These are phyloP conservation scores for Botryotinia convoluta DNA, from an alignment of 2,329 filamentous ascomycete species.

Conservation along the genomic window DNA sequence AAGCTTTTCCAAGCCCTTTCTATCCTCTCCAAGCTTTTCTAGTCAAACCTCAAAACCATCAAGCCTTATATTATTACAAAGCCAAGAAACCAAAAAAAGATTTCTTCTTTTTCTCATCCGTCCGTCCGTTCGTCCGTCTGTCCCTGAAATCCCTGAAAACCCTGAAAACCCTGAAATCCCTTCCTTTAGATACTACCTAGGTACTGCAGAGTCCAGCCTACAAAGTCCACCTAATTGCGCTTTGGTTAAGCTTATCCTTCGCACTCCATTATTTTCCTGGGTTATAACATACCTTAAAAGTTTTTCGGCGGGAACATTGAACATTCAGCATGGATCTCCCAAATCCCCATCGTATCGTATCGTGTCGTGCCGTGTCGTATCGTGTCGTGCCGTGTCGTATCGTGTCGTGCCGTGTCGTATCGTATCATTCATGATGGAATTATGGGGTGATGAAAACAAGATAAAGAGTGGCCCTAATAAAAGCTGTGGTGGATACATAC, in stretches of 20 bases:
- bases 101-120: neutral
- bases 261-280: neutral
- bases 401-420: neutral
- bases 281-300: neutral
- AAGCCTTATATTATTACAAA: neutral
- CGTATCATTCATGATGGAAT: neutral
- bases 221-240: neutral
- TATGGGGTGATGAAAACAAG: neutral
- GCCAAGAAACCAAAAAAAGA: neutral
- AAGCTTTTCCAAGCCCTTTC: constrained; percentile 5
- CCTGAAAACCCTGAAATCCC: neutral
- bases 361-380: neutral
- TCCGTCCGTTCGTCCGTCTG: neutral
- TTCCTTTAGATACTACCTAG: neutral
- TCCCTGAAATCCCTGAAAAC: neutral
- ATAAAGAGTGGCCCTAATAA: neutral
- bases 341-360: neutral
- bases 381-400: no score
- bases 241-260: neutral
- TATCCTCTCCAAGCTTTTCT: neutral
- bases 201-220: neutral
- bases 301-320: neutral
- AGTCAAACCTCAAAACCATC: neutral
- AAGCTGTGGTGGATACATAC: neutral
- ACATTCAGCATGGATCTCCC: neutral